Percentiles rank a stretch among this genome's conserved stretches.
Conservation (phyloP, 768 basidiomycete species). For the Mycena vulgaris region DNA sequence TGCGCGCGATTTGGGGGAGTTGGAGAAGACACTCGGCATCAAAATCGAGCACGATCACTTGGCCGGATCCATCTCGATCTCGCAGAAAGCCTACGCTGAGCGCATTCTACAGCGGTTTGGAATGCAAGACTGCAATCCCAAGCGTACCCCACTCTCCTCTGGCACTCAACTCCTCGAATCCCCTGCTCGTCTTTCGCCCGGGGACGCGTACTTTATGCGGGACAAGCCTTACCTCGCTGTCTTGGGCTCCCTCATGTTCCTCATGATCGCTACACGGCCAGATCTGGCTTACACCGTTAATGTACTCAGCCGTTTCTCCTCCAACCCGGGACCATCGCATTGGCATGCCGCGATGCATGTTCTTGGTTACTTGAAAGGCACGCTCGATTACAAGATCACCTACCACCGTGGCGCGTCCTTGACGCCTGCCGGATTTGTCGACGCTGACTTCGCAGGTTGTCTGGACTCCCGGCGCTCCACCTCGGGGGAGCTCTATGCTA, state of each 20-base stretch:
- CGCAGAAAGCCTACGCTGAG: conserved; percentile 48
- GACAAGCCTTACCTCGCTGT: conserved; percentile 28
- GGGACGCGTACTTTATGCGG: conserved; percentile 3
- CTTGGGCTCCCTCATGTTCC: conserved; percentile 37
- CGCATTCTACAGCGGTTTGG: conserved; percentile 42
- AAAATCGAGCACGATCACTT: conserved; percentile 40
- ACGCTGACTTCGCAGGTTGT: not conserved
- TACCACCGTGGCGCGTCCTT: conserved; percentile 28
- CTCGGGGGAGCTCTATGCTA: conserved; percentile 6
- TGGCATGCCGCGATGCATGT: conserved; percentile 45
- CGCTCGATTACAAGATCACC: conserved; percentile 39
- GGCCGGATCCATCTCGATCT: conserved; percentile 40
- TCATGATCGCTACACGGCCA: conserved; percentile 23
- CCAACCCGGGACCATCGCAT: conserved; percentile 42
- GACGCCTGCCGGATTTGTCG: conserved; percentile 1
- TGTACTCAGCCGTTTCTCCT: conserved; percentile 13
- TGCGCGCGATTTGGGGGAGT: not conserved
- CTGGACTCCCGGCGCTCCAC: conserved; percentile 4
- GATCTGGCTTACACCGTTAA: conserved; percentile 21
- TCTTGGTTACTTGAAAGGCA: conserved; percentile 49
- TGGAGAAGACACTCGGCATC: conserved; percentile 43
- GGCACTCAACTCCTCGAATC: not conserved
- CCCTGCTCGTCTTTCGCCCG: not conserved
- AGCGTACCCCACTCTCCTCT: not conserved
- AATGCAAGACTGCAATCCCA: conserved; percentile 11